A percentile compares a stretch with the other conserved stretches of the same genome.
Conservation (phyloP, 495 filamentous ascomycete genomes). For the Penicillium silybi region DNA sequence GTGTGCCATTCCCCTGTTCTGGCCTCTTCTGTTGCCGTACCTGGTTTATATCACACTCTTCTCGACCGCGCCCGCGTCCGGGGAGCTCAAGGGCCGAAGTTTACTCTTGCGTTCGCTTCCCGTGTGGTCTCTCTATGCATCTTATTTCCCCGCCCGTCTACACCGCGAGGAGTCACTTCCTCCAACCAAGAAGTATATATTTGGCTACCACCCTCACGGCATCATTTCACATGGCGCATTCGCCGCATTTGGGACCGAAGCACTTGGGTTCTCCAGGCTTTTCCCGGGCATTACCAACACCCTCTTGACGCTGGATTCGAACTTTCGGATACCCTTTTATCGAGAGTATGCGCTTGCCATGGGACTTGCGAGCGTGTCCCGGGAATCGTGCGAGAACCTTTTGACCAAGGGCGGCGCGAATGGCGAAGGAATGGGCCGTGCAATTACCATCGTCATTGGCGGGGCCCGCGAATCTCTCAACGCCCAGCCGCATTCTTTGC, state of each 20-base stretch:
- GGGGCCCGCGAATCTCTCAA: conserved; percentile 90
- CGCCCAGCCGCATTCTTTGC: conserved; percentile 68
- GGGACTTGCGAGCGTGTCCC: conserved; percentile 84
- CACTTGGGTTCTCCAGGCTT: conserved; percentile 78
- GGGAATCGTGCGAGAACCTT: conserved; percentile 84
- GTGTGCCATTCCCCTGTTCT: conserved; percentile 83
- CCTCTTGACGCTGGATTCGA: conserved; percentile 81
- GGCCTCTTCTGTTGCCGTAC: conserved; percentile 91
- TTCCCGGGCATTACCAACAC: conserved; percentile 96
- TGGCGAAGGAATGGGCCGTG: conserved; percentile 87
- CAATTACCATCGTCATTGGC: conserved; percentile 93
- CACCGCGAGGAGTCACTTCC: conserved; percentile 76
- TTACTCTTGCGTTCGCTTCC: conserved; percentile 67
- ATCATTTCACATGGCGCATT: conserved; percentile 96
- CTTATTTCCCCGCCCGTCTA: conserved; percentile 85
- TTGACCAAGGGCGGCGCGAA: conserved; percentile 73
- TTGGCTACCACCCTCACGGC: conserved; percentile 96
- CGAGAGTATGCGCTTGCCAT: conserved; percentile 84
- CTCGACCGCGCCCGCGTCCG: conserved; percentile 70
- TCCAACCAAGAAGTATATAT: conserved; percentile 89
- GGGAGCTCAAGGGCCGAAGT: conserved; percentile 67
- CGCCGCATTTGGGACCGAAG: conserved; percentile 87
- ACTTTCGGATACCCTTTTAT: conserved; percentile 92
- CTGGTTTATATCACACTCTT: conserved; percentile 75
- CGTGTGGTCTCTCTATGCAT: conserved; percentile 84